Evolutionary conservation across 257 asterid genomes (phyloP), one percentile per base, ranked within the genome.

Genomic region (Eustoma russellianum): DNA sequence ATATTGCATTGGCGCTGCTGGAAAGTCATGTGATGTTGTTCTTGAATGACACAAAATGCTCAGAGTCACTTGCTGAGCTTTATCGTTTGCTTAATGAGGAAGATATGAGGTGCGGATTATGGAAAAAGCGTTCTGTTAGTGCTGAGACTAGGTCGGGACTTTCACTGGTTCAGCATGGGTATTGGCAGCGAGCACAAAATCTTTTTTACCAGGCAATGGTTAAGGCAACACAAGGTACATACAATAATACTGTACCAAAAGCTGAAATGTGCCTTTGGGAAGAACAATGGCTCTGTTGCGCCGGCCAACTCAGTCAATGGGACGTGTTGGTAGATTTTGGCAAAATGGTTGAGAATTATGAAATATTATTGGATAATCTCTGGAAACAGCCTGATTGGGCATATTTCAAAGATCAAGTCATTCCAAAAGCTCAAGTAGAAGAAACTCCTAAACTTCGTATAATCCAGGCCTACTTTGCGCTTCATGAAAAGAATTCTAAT

Each of bases 181-280:
- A 82, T 73, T 92, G 95, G 97, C 94, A 92, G 76, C 79, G 79
- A 70, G 98, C 98, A 24, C 97, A 88, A 56, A 79, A 85, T 79
- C 95, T 92, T 64, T 88, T 92, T 76, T 85, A 83, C 71, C 98
- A 92, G 67, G 98, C 94, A 60, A 92, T 92, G 98, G 80, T 88
- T 69, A 92, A 88, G 74, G 98, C 98, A 69, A 88, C 98, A 33
- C 98, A 92, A 68, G 98, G 98, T 47, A 92, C 98, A 41, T 88
- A 92, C 75, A 92, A 83, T 71, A 92, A 88, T 68, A 82, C 83
- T 44, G 98, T 88, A 44, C 97, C 98, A 30, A 92, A 92, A 81
- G 94, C 98, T 68, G 98, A 92, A 82, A 88, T 92, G 98, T 92
- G 98, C 60, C 97, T 88, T 53, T 92, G 98, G 98, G 98, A 92